Conservation (phyloP, 805 yeast genomes). For the Kuraishia piskuri region DNA sequence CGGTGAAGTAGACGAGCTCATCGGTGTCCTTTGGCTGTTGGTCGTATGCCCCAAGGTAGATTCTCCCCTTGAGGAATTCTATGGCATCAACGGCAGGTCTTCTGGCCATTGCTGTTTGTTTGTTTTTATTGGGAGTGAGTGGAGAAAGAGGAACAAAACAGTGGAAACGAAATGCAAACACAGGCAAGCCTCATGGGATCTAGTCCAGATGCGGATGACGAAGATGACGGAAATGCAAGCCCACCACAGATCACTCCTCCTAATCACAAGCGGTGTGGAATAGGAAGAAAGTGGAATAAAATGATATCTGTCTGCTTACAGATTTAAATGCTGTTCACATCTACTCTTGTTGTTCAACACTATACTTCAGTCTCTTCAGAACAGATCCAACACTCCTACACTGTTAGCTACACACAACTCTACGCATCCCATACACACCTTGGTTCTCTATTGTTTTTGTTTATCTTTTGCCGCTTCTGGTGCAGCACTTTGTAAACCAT, state of each 20-base stretch:
- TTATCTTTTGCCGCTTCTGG: not conserved
- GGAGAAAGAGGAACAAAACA: not conserved
- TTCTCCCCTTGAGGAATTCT: conserved; percentile 44
- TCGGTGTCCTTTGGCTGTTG: conserved; percentile 67
- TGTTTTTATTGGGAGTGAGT: no score
- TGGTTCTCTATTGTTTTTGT: not conserved
- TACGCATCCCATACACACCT: no score
- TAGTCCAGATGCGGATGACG: not conserved
- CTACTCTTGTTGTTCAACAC: no score
- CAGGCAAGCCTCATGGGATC: not conserved
- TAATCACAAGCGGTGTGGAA: no score
- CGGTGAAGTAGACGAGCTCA: conserved; percentile 76
- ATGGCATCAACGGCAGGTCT: conserved; percentile 21
- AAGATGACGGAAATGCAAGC: not conserved
- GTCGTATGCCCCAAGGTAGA: conserved; percentile 88
- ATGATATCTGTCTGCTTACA: no score
- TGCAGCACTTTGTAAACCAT: not conserved
- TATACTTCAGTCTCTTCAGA: no score
- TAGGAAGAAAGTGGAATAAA: not conserved
- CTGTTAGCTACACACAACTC: not conserved
- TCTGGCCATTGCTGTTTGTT: conserved; percentile 14
- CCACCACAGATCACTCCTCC: not conserved
- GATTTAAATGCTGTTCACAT: no score
- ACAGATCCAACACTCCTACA: not conserved
- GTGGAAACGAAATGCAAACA: not conserved